Base-by-base conservation (phyloP, 2,329 filamentous ascomycete species). In the Beauveria sp. region DNA sequence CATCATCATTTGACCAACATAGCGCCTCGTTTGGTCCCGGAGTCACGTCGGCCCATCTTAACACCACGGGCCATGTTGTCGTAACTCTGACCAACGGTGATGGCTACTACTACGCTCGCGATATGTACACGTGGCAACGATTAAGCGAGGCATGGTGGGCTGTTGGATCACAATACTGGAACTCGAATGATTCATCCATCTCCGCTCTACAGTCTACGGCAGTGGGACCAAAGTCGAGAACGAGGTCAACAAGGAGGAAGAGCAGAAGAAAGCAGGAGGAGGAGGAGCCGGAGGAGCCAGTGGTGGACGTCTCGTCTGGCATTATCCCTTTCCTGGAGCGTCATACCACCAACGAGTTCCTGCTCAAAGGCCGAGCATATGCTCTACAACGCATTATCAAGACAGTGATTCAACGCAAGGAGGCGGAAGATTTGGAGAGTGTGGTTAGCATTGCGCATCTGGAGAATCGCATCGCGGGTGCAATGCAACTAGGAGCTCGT, bases 81-180 rank as follows among this genome's bases (percentile, higher is more conserved):
- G 85, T 98, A n/a, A 95, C 91, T 0, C 81, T 99, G 63, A 95
- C 89, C 26, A 98, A 97, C 68, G 95, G 95, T 22, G 93, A 99
- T 68, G 95, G 95, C 1, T 99, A 92, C 74, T 87, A 87, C 58
- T 99, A 99, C 74, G 90, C 90, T 1, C 84, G 89, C 0, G 81
- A 83, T 20, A 90, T 99, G 88, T 93, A 86, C 73, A 85, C 87
- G 8, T 99, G 95, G 95, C 93, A 98, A 74, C 86, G 93, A 10
- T 80, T 99, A n/a, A 96, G 92, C 2, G 96, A 99, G 72, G 84
- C 91, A 2, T 99, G 95, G 95, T 99, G 95, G 92, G 93, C 93
- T 0, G 92, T 98, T 0, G 93, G 93, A 20, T 96, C 91, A 67
- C 95, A 99, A 72, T 99, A 99, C 73, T 99, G 95, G 96, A 98